Percentiles rank a stretch among this genome's conserved stretches.
Evolutionary conservation across 208 protist species (phyloP).

Genomic region (Lotmaria passim): DNA sequence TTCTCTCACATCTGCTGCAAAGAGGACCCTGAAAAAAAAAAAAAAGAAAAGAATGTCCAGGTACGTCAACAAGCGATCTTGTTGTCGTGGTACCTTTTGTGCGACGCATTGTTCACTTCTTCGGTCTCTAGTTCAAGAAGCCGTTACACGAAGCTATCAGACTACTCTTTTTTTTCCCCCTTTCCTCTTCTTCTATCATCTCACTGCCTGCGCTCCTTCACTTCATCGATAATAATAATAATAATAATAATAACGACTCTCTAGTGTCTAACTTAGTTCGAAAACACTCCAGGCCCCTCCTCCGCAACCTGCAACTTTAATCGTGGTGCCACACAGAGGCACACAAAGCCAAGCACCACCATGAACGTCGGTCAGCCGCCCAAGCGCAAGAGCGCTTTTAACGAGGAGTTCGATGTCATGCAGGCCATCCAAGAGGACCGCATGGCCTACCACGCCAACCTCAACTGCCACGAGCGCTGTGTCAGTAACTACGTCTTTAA

Average conservation of each 20-base stretch:
- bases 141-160: too few relatives aligned
- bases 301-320: too few relatives aligned
- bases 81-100: background rate
- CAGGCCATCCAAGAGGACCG: constrained; percentile 89
- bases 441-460: constrained; percentile 75
- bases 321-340: background rate
- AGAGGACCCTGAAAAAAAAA: background rate
- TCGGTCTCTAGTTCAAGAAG: too few relatives aligned
- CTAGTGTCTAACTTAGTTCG: too few relatives aligned
- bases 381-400: constrained; percentile 57
- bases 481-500: constrained; percentile 82
- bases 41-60: background rate
- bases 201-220: background rate
- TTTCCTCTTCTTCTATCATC: background rate
- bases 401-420: constrained; percentile 85
- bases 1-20: too few relatives aligned
- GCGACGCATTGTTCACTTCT: too few relatives aligned
- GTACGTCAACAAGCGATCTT: too few relatives aligned
- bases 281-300: too few relatives aligned
- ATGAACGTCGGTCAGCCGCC: constrained; percentile 38
- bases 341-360: background rate
- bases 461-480: constrained; percentile 85
- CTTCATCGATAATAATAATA: too few relatives aligned
- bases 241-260: too few relatives aligned
- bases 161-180: too few relatives aligned